Evolutionary conservation across 2,329 filamentous ascomycete species (phyloP).

Genomic region (Ophiostoma montium): DNA sequence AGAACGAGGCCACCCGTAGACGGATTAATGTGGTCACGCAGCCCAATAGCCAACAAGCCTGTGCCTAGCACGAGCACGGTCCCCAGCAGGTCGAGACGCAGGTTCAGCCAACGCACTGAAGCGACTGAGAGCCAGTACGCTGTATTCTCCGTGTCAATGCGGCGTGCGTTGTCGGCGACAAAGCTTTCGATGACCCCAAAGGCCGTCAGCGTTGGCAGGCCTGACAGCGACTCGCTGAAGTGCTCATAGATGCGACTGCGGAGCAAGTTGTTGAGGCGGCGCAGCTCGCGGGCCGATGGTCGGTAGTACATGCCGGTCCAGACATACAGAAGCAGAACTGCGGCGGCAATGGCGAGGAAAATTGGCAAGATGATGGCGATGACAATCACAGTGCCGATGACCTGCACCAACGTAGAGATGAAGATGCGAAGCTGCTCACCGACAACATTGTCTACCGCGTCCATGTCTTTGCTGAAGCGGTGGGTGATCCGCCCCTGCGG

Average conservation of each 20-base stretch:
- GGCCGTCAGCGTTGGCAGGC: constrained; percentile 90
- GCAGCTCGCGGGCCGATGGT: constrained; percentile 78
- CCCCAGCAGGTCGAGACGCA: constrained; percentile 79
- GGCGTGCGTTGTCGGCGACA: constrained; percentile 72
- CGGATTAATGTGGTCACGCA: constrained; percentile 68
- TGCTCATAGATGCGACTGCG: constrained; percentile 92
- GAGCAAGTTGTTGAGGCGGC: constrained; percentile 84
- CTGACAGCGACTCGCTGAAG: constrained; percentile 85
- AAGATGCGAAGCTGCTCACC: constrained; percentile 74
- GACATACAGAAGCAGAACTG: constrained; percentile 74
- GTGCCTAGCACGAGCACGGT: constrained; percentile 88
- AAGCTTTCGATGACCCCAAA: constrained; percentile 90
- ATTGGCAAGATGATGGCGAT: constrained; percentile 80
- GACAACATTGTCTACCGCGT: constrained; percentile 88
- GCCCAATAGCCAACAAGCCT: constrained; percentile 75
- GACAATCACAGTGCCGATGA: constrained; percentile 73
- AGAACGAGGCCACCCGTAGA: constrained; percentile 86
- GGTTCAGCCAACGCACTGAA: constrained; percentile 87
- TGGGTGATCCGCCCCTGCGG: constrained; percentile 95
- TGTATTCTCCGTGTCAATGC: constrained; percentile 79
- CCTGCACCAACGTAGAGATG: constrained; percentile 44
- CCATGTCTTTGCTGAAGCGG: constrained; percentile 92
- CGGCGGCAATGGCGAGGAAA: constrained; percentile 73
- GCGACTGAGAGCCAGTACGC: constrained; percentile 92
- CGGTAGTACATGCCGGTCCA: constrained; percentile 78